Conservation (phyloP, 2,329 filamentous ascomycete species). For the Fusarium sp. region DNA sequence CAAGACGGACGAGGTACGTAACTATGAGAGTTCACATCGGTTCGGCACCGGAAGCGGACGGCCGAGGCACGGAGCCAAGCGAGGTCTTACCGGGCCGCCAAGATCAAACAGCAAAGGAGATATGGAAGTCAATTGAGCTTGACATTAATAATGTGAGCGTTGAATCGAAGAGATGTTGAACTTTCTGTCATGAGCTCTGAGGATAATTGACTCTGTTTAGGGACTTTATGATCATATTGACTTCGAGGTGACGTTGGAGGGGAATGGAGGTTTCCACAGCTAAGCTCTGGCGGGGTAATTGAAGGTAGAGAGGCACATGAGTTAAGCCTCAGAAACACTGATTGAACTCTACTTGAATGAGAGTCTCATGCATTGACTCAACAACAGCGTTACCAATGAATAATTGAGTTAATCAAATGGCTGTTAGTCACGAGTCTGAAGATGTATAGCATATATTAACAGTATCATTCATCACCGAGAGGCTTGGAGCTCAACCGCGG, state of each 20-base stretch:
- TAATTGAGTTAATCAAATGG: not conserved
- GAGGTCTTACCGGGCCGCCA: not conserved
- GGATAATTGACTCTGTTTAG: not conserved
- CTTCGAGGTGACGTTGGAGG: slow-evolving; percentile 4
- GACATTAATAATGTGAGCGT: not conserved
- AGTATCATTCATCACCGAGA: not conserved
- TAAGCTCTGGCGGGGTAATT: slow-evolving; percentile 42
- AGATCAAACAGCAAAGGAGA: not conserved
- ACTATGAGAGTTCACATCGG: slow-evolving; percentile 15
- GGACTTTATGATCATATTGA: not conserved
- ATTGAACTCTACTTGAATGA: not conserved
- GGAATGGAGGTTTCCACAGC: slow-evolving; percentile 23
- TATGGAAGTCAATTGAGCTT: not conserved
- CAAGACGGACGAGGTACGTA: slow-evolving; percentile 15
- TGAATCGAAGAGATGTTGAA: not conserved
- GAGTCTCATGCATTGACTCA: slow-evolving; percentile 12
- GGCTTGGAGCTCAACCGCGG: slow-evolving; percentile 26
- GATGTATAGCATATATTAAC: not conserved
- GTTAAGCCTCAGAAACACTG: not conserved
- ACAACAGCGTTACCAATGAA: not conserved
- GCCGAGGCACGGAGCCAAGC: slow-evolving; percentile 22
- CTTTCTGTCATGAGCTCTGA: not conserved
- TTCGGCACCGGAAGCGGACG: slow-evolving; percentile 27
- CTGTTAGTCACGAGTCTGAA: slow-evolving; percentile 6
- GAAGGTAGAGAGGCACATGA: not conserved